Evolutionary conservation across 495 filamentous ascomycete genomes (phyloP), one percentile per base, ranked within the genome.

Genomic region (Xylaria grammica): DNA sequence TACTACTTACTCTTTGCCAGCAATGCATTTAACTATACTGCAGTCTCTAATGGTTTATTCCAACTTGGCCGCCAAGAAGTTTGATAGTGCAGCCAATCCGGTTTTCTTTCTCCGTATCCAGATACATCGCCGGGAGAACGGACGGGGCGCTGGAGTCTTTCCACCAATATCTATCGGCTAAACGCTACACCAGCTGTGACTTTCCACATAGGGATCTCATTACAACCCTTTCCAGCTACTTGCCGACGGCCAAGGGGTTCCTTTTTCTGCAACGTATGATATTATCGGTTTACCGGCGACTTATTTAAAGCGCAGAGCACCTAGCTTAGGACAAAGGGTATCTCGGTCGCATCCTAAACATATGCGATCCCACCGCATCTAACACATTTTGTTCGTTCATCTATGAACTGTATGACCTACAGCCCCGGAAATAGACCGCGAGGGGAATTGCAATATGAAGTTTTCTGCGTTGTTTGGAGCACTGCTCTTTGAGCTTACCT

Each of bases 401-500:
- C 3, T 19, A 30, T 11, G 6, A n/a, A 2, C 7, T 36, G n/a
- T 11, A 38, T 49, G 29, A 36, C 20, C 17, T 50, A n/a, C 20
- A 36, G 5, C 9, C 22, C 9, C 13, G 8, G 15, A 13, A 5
- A 3, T 3, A 36, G 19, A 19, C 15, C 24, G 42, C 15, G 9
- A 48, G 10, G 15, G 30, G 22, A n/a, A 13, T 20, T 40, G 1
- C 45, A 44, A 58, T 4, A 74, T 70, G 72, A 64, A 52, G 46
- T 66, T 29, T 13, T 29, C 60, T 20, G 1, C 44, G 11, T 22
- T 76, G 20, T 19, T 56, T 26, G 63, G 57, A 65, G 66, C 62
- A 46, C 55, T 75, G 27, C 40, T 77, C 30, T 60, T 75, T 5
- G 61, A 67, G 67, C 67, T 74, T 26, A 30, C 69, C 11, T 22